These are phyloP conservation scores for Verbena officinalis DNA, from an alignment of 257 asterid species.

Conservation along the genomic window DNA sequence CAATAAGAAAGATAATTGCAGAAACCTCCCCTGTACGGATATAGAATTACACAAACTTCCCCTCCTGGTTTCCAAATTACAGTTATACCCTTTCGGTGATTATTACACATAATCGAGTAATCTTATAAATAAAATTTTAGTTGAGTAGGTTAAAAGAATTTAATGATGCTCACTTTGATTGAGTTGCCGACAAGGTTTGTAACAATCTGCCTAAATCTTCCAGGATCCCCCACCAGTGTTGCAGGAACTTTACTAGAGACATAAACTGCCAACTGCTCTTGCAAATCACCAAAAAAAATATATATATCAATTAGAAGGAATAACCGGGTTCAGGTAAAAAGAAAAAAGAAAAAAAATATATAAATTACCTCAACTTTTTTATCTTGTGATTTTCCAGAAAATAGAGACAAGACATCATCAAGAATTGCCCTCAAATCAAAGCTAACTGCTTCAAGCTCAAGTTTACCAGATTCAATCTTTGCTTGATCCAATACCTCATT, in stretches of 20 bases:
- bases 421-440: slow-evolving; percentile 46
- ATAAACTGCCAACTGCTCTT: slow-evolving; percentile 82
- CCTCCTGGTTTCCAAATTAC: too few species aligned
- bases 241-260: slow-evolving; percentile 82
- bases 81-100: too few species aligned
- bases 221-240: slow-evolving; percentile 87
- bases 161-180: slow-evolving; percentile 70
- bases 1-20: too few species aligned
- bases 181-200: slow-evolving; percentile 93
- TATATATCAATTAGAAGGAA: background rate
- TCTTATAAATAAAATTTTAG: too few species aligned
- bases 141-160: too few species aligned
- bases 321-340: slow-evolving; percentile 12
- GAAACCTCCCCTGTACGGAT: too few species aligned
- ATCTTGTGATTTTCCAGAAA: slow-evolving; percentile 88
- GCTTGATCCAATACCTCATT: slow-evolving; percentile 96
- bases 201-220: slow-evolving; percentile 88
- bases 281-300: slow-evolving; percentile 24
- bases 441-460: slow-evolving; percentile 83
- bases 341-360: slow-evolving; percentile 1
- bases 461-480: slow-evolving; percentile 97
- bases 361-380: slow-evolving; percentile 84
- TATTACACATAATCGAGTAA: too few species aligned
- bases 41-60: too few species aligned
- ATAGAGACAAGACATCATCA: slow-evolving; percentile 52